Evolutionary conservation across 768 basidiomycete genomes (phyloP).

Genomic region (Leccinum barrowsii): DNA sequence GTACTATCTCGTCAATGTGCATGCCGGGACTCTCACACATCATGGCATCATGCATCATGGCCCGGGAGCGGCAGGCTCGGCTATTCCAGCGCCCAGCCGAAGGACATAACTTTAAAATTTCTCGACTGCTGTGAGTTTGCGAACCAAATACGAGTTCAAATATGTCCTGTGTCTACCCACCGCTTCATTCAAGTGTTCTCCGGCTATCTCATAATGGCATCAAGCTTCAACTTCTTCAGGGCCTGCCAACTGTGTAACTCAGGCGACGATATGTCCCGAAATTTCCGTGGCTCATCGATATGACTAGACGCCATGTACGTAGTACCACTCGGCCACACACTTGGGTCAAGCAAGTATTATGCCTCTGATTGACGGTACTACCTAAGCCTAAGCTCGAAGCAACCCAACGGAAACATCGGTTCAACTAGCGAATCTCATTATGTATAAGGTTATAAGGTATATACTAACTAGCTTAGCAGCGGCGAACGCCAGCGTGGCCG

Average conservation of each 20-base stretch:
- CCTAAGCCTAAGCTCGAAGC: not conserved
- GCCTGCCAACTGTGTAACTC: not conserved
- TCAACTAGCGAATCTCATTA: constrained; percentile 17
- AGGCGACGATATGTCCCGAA: not conserved
- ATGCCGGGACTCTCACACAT: not conserved
- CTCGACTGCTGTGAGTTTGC: not conserved
- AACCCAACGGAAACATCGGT: not conserved
- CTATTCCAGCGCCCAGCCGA: not conserved
- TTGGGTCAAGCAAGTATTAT: not conserved
- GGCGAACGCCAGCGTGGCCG: constrained; percentile 24
- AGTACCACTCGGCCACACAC: not conserved
- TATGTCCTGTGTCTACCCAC: not conserved
- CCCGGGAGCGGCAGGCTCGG: not conserved
- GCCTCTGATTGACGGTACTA: not conserved
- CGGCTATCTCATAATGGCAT: not conserved
- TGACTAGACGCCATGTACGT: not conserved
- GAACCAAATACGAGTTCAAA: not conserved
- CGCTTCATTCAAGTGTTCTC: not conserved
- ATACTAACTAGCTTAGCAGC: constrained; percentile 10
- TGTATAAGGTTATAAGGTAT: constrained; percentile 21
- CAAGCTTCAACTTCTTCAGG: not conserved
- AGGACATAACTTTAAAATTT: not conserved
- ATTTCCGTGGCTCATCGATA: not conserved
- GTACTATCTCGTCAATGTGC: not conserved
- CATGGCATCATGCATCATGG: not conserved